Base-by-base conservation (phyloP, 208 protist species). In the Angomonas deanei region DNA sequence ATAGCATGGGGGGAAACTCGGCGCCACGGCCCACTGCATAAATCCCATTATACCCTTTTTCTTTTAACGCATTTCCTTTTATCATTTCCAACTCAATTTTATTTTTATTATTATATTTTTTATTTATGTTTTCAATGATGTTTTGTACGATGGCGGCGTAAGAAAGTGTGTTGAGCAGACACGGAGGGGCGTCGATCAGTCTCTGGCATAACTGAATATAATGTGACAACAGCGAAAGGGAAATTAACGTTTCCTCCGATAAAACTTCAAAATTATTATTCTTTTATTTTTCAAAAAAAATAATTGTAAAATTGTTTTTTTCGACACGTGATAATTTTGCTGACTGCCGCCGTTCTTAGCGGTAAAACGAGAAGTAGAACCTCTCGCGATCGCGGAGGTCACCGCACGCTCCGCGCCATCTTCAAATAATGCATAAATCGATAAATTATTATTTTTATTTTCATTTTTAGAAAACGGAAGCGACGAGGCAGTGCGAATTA, bases 121-220 rank as follows among this genome's bases (percentile, higher is more conserved):
- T 42, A 42, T 42, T 42, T 42, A 42, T 42, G 8, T 42, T 15
- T 42, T 42, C 15, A n/a, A 42, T 15, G 11, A 42, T n/a, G 8
- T 54, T 70, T 17, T 68, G 15, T 24, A 74, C 83, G 47, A 95
- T 86, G 61, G 84, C 75, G n/a, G 80, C 61, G 61, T 84, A 93
- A 31, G 76, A 71, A 3, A 82, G 58, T 23, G 88, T 95, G 74
- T 89, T 73, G 10, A 95, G 80, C 46, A 83, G 36, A 69, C 74
- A 78, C 11, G 88, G 46, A 38, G 88, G 88, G n/a, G 85, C 73
- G 68, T 95, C 88, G 23, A 95, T 81, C 52, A 95, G 75, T 11
- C 85, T 78, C 77, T 86, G 80, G 68, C 78, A 87, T 61, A 95
- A 77, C 72, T 95, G 88, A 34, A 88, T 76, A 13, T 67, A 81